Conservation (phyloP, 495 filamentous ascomycete species). For the Daldinia caldariorum region DNA sequence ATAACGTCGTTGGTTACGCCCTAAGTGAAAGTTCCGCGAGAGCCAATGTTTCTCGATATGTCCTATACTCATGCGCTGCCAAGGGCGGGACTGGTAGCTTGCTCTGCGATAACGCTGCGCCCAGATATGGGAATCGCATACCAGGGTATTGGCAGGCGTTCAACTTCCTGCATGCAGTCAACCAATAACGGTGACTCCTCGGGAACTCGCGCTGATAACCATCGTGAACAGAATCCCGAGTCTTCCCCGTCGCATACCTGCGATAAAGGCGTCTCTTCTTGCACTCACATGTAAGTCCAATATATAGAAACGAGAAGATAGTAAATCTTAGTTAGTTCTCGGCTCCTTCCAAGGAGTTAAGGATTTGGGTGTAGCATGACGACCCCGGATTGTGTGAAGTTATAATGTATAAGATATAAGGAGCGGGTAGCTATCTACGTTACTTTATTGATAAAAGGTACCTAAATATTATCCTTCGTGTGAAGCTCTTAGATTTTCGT, state of each 20-base stretch:
- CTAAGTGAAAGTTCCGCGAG: too few species aligned
- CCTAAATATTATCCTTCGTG: too few species aligned
- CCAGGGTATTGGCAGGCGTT: constrained; percentile 30
- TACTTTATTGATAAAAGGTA: too few species aligned
- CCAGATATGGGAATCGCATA: constrained; percentile 13
- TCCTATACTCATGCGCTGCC: too few species aligned
- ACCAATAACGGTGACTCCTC: constrained; percentile 41
- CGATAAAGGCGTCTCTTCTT: not conserved
- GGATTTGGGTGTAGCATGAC: not conserved
- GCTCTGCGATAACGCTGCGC: constrained; percentile 23
- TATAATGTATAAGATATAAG: too few species aligned
- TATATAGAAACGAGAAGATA: not conserved
- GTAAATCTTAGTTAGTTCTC: not conserved
- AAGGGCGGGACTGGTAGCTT: not conserved
- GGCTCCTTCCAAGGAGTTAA: not conserved
- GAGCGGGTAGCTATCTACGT: too few species aligned
- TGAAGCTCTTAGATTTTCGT: too few species aligned
- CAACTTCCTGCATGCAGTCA: constrained; percentile 7
- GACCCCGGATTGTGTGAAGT: too few species aligned
- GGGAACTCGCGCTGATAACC: constrained; percentile 31
- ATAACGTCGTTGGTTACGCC: too few species aligned
- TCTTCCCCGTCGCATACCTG: constrained; percentile 21
- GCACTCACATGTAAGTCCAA: not conserved
- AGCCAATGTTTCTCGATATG: too few species aligned
- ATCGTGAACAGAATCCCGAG: constrained; percentile 23